A percentile compares a stretch with the other conserved stretches of the same genome.
Evolutionary conservation across 345 rosid genomes (phyloP).

Genomic region (Bretschneidera sinensis): DNA sequence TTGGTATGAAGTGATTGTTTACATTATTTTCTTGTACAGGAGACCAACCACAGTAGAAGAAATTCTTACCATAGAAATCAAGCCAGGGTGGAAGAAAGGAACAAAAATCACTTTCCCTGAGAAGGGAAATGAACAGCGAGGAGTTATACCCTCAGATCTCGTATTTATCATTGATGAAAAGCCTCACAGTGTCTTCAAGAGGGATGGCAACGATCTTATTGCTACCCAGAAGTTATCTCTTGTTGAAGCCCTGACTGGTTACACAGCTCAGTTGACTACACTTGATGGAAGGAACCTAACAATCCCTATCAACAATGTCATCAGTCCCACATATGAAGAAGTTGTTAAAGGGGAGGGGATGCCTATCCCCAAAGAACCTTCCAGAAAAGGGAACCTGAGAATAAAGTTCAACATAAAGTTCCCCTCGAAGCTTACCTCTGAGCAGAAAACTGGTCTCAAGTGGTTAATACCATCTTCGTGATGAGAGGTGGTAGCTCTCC

Average conservation of each 20-base stretch:
- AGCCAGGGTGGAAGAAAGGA: conserved; percentile 92
- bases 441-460: conserved; percentile 68
- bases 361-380: conserved; percentile 86
- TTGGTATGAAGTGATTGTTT: neutral
- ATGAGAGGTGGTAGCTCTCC: neutral
- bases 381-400: conserved; percentile 72
- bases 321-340: conserved; percentile 77
- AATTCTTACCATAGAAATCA: conserved; percentile 69
- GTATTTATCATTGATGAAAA: conserved; percentile 80
- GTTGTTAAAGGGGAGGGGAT: conserved; percentile 84
- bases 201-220: conserved; percentile 84
- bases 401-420: conserved; percentile 77
- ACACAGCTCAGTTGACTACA: conserved; percentile 50
- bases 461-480: conserved; percentile 40
- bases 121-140: conserved; percentile 75
- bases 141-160: conserved; percentile 62
- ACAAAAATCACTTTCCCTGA: conserved; percentile 74
- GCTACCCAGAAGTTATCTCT: conserved; percentile 60
- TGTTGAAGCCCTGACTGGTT: conserved; percentile 76
- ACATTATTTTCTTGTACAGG: conserved; percentile 28
- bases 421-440: conserved; percentile 59
- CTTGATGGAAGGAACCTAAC: conserved; percentile 70
- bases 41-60: conserved; percentile 62
- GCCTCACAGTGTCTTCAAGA: conserved; percentile 71
- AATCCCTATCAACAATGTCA: conserved; percentile 42